Conservation (phyloP, 73 alveolate species). For the Strombidium stylifer region DNA sequence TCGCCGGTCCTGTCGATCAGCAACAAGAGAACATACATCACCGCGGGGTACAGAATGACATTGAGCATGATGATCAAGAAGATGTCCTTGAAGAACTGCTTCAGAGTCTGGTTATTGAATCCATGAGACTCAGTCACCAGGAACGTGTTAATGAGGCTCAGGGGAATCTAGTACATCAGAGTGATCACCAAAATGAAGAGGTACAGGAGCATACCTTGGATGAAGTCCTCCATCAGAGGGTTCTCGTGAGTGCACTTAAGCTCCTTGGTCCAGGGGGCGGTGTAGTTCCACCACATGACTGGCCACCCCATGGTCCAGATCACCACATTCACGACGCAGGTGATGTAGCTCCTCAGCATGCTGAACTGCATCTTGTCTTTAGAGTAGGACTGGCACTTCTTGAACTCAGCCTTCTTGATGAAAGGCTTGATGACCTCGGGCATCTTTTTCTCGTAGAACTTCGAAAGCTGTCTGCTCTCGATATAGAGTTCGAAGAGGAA, state of each 20-base stretch:
- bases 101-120: constrained; percentile 4
- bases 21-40: neutral
- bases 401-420: constrained; percentile 20
- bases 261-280: constrained; percentile 6
- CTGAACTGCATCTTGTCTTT: constrained; percentile 28
- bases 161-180: neutral
- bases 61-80: neutral
- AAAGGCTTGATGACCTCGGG: constrained; percentile 25
- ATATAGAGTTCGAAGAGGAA: constrained; percentile 33
- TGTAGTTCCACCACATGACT: neutral
- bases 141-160: constrained; percentile 21
- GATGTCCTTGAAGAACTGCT: neutral
- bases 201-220: neutral
- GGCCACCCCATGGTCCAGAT: too few species aligned
- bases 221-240: neutral
- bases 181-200: constrained; percentile 20
- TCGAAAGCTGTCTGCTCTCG: constrained; percentile 35
- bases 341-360: too few species aligned
- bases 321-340: too few species aligned
- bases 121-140: constrained; percentile 58
- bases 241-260: constrained; percentile 2
- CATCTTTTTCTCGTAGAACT: constrained; percentile 23
- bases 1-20: constrained; percentile 2
- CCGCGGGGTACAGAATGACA: constrained; percentile 1
- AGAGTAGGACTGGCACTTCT: constrained; percentile 26